A percentile compares a stretch with the other conserved stretches of the same genome.
phyloP scores from a whole-genome alignment of 2,329 filamentous ascomycete genomes.

The Ustulina deusta region DNA sequence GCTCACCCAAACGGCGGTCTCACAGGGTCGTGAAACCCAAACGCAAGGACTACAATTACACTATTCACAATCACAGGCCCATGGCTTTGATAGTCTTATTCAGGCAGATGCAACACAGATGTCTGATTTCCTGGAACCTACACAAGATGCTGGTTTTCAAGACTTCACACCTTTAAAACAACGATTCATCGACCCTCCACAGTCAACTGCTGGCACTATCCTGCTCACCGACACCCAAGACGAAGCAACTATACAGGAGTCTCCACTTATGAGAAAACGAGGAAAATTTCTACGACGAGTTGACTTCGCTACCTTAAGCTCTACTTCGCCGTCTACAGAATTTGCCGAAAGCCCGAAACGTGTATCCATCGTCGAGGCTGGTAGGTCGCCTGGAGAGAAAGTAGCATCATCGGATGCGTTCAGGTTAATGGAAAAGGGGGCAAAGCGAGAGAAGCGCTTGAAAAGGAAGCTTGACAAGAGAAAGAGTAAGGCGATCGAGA shows the following conservation, averaged over 20 bases:
- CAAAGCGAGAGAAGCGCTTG: slow-evolving; percentile 64
- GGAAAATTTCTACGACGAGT: slow-evolving; percentile 59
- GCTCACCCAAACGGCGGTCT: slow-evolving; percentile 55
- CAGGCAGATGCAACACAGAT: slow-evolving; percentile 68
- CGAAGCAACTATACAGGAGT: slow-evolving; percentile 64
- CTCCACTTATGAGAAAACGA: slow-evolving; percentile 72
- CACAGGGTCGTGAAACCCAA: slow-evolving; percentile 57
- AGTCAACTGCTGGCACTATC: slow-evolving; percentile 79
- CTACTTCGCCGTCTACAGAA: slow-evolving; percentile 61
- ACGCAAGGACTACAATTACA: slow-evolving; percentile 64
- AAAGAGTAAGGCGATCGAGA: slow-evolving; percentile 85
- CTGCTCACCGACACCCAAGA: slow-evolving; percentile 58
- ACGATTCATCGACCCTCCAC: slow-evolving; percentile 72
- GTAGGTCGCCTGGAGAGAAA: slow-evolving; percentile 30
- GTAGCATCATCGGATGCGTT: slow-evolving; percentile 65
- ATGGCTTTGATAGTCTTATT: slow-evolving; percentile 68
- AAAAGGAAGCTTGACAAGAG: slow-evolving; percentile 80
- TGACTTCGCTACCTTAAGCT: slow-evolving; percentile 37
- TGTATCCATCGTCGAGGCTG: slow-evolving; percentile 54
- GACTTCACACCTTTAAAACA: slow-evolving; percentile 77
- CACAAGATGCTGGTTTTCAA: slow-evolving; percentile 83
- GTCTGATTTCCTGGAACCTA: slow-evolving; percentile 78
- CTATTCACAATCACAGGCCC: slow-evolving; percentile 71
- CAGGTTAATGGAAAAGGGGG: slow-evolving; percentile 75
- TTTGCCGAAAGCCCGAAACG: slow-evolving; percentile 39